Evolutionary conservation across 2,329 filamentous ascomycete species (phyloP), one percentile per base, ranked within the genome.

Genomic region (Venturia aucupariae): DNA sequence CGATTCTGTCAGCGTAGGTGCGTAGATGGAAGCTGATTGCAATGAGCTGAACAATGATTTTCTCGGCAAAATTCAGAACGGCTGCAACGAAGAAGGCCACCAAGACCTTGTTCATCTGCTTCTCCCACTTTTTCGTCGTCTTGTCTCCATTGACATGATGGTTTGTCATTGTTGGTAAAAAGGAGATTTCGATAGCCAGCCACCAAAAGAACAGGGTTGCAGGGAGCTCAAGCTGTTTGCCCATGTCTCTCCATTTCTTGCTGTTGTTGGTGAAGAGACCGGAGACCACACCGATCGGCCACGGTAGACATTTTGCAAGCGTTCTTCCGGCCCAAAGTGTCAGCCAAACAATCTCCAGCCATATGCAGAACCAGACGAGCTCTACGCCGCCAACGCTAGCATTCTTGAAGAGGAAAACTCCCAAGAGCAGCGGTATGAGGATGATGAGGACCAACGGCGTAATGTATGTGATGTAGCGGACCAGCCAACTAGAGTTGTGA

Each of bases 201-300:
- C 90, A 88, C 93, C 93, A 97, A 68, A 97, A 87, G 75, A 97
- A 97, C 4, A 96, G 76, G 0, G 92, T 92, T 0, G 87, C 87
- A 15, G 91, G 90, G 0, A 97, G 77, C 74, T 97, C 93, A 57
- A 97, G 82, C 69, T 92, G 86, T 66, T 87, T 87, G 24, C 90
- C 92, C 73, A 97, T 86, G 70, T 96, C 92, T 71, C 86, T 87
- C 92, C 92, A 97, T 73, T 97, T 97, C 78, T 94, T 96, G 71
- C 86, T 83, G 69, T 90, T 93, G 73, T 92, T 94, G 19, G 92
- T 94, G 71, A 91, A 87, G 5, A 93, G 79, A 70, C 87, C 90
- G 5, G 90, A 86, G 19, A 89, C 65, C 0, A 88, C 70, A 1
- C 85, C 83, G 48, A 88, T 81, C 0, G 83, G 79, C 69, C 79